Evolutionary conservation across 176 grass and related monocot genomes (phyloP), one percentile per base, ranked within the genome.

Genomic region (Tillandsia fasciculata): DNA sequence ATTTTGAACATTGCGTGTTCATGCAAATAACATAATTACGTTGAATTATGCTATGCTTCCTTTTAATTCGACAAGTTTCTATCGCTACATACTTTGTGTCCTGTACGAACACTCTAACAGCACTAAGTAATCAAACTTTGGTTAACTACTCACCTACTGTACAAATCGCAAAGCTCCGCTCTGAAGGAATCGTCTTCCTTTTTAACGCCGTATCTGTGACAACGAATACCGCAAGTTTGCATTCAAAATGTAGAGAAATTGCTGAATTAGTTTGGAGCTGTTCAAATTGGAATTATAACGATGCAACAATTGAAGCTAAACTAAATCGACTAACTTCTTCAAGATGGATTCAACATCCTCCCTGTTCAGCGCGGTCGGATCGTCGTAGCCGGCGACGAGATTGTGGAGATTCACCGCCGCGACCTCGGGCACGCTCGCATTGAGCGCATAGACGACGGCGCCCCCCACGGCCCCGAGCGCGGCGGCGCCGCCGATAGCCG

Each of bases 111-210:
- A 47, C 51, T 20, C 6, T 7, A 50, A 8, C 9, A 51, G 67
- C 10, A 22, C 18, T 26, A 64, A 11, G 14, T 15, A n/a, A 74
- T 26, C 3, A 42, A 42, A 42, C 33, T 42, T 42, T 42, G 33
- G 33, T 42, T 42, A 42, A 42, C 33, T 42, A 11, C 66, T 81
- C 50, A 97, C 89, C 86, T 85, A 65, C 56, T 73, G 73, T 92
- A 97, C 72, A 97, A 82, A 79, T 92, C 86, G 68, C 79, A 87
- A 67, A 97, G 84, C 89, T 97, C 93, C 48, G 70, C 76, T 85
- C 86, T 97, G 79, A 97, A 92, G 51, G 86, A 82, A 56, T 78
- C 79, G 67, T 92, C 93, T 71, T 97, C 81, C 79, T 85, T 90
- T 22, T 79, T 92, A 74, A 97, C 84, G 64, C 93, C 93, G 54